Evolutionary conservation across 805 yeast species (phyloP).

Genomic region (Kodamaea leandrae): DNA sequence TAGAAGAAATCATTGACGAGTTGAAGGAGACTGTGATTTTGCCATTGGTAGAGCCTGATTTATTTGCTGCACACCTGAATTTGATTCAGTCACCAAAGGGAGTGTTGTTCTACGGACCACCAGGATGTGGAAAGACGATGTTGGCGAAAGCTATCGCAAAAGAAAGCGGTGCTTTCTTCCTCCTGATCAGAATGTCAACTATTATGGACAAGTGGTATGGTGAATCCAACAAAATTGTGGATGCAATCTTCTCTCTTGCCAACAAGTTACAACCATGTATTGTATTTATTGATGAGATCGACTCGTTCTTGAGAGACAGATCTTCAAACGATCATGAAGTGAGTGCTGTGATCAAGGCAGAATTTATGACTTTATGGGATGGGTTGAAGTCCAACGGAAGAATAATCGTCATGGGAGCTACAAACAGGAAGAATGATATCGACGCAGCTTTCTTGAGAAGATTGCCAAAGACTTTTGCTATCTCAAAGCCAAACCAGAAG

Average conservation of each 20-base stretch:
- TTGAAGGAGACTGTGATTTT: constrained; percentile 83
- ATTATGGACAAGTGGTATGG: constrained; percentile 98
- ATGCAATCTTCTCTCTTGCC: constrained; percentile 89
- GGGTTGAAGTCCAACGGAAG: constrained; percentile 79
- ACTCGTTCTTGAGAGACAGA: constrained; percentile 87
- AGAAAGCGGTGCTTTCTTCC: constrained; percentile 88
- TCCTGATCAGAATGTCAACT: constrained; percentile 88
- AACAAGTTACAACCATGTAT: constrained; percentile 90
- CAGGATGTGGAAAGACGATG: constrained; percentile 98
- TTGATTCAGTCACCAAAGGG: constrained; percentile 92
- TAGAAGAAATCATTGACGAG: constrained; percentile 78
- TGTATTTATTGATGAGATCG: constrained; percentile 93
- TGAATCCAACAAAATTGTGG: constrained; percentile 89
- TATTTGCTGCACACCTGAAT: constrained; percentile 64
- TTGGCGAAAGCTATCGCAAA: constrained; percentile 91
- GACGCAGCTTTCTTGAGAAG: constrained; percentile 91
- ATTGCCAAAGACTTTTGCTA: constrained; percentile 85
- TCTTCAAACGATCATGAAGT: constrained; percentile 86
- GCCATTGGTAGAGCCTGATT: constrained; percentile 73
- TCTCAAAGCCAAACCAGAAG: constrained; percentile 62
- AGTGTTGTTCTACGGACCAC: constrained; percentile 89
- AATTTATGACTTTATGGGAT: constrained; percentile 97
- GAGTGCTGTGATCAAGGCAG: constrained; percentile 92
- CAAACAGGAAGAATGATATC: constrained; percentile 87
- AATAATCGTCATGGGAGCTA: constrained; percentile 88